These are phyloP conservation scores for Chloris gayana DNA, from an alignment of 176 grass and related monocot species.

Conservation along the genomic window DNA sequence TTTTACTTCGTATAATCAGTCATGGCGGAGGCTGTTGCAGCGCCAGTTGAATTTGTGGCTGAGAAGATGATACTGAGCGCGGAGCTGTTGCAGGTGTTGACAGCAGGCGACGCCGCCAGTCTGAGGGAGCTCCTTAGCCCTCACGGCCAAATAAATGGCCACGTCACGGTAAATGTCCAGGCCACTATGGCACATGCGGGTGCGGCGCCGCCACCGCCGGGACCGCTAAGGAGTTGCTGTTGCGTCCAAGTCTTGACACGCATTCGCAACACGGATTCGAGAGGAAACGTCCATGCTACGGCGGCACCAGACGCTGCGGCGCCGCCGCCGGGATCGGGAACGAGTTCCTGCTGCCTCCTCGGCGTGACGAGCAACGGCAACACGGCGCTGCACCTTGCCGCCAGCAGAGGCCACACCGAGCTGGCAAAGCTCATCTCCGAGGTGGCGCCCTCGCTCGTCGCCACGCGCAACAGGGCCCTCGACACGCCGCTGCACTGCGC, in stretches of 20 bases:
- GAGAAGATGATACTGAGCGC: not conserved
- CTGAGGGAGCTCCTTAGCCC: not conserved
- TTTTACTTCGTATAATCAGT: not conserved
- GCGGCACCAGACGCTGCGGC: no score
- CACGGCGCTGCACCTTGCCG: constrained; percentile 55
- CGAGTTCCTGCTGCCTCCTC: not conserved
- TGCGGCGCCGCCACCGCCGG: not conserved
- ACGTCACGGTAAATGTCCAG: not conserved
- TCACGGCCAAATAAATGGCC: not conserved
- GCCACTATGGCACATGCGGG: not conserved
- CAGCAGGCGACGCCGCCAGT: not conserved
- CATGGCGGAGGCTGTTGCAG: not conserved
- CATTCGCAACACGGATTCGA: not conserved
- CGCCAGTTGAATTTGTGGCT: not conserved
- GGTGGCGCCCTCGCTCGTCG: not conserved
- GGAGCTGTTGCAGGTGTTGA: not conserved
- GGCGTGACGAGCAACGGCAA: not conserved
- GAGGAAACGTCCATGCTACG: no score
- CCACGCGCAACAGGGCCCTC: not conserved
- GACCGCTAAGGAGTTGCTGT: no score
- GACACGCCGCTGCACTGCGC: constrained; percentile 54
- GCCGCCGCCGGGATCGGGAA: not conserved
- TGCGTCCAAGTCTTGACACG: not conserved
- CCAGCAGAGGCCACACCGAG: constrained; percentile 27
- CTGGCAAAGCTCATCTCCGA: not conserved